These are phyloP conservation scores for Paracoccidioides brasiliensis DNA, from an alignment of 2,329 filamentous ascomycete species.

Conservation along the genomic window DNA sequence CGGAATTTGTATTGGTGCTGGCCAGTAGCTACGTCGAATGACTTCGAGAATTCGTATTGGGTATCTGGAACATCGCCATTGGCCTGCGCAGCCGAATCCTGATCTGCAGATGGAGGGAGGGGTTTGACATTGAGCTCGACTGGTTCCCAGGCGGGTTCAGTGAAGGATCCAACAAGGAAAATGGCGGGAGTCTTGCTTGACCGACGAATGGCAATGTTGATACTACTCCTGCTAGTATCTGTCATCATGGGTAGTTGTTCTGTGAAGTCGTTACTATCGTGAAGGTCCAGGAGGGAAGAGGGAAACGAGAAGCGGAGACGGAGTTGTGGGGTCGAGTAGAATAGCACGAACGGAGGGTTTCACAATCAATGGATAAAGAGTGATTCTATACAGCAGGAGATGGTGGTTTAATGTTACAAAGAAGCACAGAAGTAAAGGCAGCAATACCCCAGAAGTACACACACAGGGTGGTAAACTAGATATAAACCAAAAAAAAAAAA, in stretches of 20 bases:
- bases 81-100: slow-evolving; percentile 8
- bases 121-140: slow-evolving; percentile 16
- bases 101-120: slow-evolving; percentile 1
- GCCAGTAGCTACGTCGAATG: slow-evolving; percentile 12
- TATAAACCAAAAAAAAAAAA: neutral
- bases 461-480: neutral
- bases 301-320: neutral
- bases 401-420: neutral
- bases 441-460: neutral
- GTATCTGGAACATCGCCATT: slow-evolving; percentile 12
- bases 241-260: slow-evolving; percentile 8
- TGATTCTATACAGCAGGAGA: neutral
- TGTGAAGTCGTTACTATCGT: slow-evolving; percentile 12
- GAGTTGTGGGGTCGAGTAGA: neutral
- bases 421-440: neutral
- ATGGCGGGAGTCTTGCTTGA: slow-evolving; percentile 15
- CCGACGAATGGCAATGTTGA: slow-evolving; percentile 19
- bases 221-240: slow-evolving; percentile 11
- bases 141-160: slow-evolving; percentile 18
- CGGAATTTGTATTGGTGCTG: slow-evolving; percentile 19
- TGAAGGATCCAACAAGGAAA: slow-evolving; percentile 18
- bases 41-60: slow-evolving; percentile 14
- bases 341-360: neutral
- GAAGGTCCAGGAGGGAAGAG: slow-evolving; percentile 2
- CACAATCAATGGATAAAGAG: neutral